Percentiles rank a stretch among this genome's conserved stretches.
Evolutionary conservation across 208 protist genomes (phyloP).

Genomic region (Crithidia acanthocephali): DNA sequence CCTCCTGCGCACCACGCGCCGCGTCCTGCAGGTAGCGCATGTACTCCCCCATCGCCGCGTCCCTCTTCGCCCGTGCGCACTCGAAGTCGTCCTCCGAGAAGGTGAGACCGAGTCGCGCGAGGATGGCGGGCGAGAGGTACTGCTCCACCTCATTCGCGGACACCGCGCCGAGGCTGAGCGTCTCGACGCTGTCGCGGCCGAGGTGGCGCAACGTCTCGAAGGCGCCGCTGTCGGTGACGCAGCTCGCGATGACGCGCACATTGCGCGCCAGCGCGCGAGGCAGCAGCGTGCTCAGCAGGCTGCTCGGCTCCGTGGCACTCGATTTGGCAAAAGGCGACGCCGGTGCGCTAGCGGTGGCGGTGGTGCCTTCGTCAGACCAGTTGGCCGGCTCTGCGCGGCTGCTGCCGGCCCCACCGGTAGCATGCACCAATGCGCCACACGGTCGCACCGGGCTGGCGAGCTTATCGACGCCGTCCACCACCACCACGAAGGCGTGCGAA

Average conservation of each 20-base stretch:
- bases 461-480: conserved; percentile 71
- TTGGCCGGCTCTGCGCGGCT: conserved; percentile 28
- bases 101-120: conserved; percentile 47
- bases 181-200: conserved; percentile 69
- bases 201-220: conserved; percentile 31
- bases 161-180: conserved; percentile 46
- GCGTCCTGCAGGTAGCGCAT: conserved; percentile 66
- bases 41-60: conserved; percentile 59
- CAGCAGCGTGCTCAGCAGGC: conserved; percentile 36
- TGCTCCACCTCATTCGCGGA: conserved; percentile 79
- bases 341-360: background rate
- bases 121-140: conserved; percentile 47
- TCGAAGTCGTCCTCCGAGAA: conserved; percentile 78
- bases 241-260: conserved; percentile 71
- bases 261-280: conserved; percentile 68
- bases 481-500: conserved; percentile 45
- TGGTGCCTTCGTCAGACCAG: conserved; percentile 14
- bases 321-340: background rate
- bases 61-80: conserved; percentile 54
- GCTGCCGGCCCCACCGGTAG: conserved; percentile 28
- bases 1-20: conserved; percentile 55
- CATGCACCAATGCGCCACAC: conserved; percentile 52
- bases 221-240: conserved; percentile 28
- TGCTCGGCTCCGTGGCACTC: background rate
- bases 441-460: conserved; percentile 46